A percentile compares a stretch with the other conserved stretches of the same genome.
Conservation (phyloP, 257 asterid species). For the Fraxinus excelsior region DNA sequence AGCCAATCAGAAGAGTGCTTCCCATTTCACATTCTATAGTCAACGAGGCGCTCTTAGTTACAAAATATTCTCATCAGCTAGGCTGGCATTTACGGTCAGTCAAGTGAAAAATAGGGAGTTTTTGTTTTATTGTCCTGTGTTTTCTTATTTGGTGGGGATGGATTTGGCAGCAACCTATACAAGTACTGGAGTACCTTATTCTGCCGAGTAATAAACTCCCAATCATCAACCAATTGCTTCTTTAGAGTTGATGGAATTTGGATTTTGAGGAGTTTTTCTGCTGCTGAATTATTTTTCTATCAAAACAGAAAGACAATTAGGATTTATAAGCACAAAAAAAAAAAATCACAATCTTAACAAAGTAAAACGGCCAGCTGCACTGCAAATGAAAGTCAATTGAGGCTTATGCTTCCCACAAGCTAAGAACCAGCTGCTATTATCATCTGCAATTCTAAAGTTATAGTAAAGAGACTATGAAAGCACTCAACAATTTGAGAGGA, state of each 20-base stretch:
- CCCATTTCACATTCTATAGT: neutral
- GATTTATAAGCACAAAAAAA: constrained; percentile 4
- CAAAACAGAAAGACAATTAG: constrained; percentile 27
- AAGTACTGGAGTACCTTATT: constrained; percentile 59
- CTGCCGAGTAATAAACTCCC: constrained; percentile 80
- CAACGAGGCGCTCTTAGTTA: neutral
- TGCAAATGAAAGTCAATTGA: constrained; percentile 2
- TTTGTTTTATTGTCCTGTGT: neutral
- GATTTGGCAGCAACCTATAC: constrained; percentile 12
- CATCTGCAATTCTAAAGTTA: constrained; percentile 9
- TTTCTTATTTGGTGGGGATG: neutral
- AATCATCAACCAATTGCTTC: constrained; percentile 80
- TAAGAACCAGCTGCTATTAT: neutral
- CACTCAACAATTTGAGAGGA: constrained; percentile 10
- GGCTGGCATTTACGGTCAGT: neutral
- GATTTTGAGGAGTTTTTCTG: constrained; percentile 68
- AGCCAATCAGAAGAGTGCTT: neutral
- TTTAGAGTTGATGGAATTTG: constrained; percentile 72
- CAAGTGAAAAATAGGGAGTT: neutral
- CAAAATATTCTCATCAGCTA: neutral
- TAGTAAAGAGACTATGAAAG: neutral
- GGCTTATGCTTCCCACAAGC: neutral
- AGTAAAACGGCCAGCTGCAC: neutral
- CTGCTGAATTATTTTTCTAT: constrained; percentile 50
- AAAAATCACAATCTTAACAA: constrained; percentile 1